Evolutionary conservation across 257 asterid species (phyloP).

Genomic region (Solanum sparsipilum): DNA sequence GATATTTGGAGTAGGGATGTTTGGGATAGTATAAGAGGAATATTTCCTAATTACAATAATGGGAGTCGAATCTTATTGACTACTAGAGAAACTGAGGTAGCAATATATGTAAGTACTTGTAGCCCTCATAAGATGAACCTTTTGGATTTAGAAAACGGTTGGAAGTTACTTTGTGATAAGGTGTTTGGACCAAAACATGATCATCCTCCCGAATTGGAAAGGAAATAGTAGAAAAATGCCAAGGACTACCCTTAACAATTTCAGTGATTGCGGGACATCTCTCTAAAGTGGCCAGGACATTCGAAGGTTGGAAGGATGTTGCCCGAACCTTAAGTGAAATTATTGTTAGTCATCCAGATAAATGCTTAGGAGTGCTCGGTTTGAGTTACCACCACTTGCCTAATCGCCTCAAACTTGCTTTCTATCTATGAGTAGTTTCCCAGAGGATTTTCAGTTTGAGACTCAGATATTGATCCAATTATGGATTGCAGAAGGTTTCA

Average conservation of each 20-base stretch:
- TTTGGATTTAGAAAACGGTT: not conserved
- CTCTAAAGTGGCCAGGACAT: not conserved
- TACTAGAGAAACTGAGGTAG: not conserved
- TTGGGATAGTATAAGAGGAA: not conserved
- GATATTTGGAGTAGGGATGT: not conserved
- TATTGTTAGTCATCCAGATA: not conserved
- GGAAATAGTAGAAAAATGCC: not conserved
- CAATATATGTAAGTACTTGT: not conserved
- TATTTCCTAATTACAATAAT: not conserved
- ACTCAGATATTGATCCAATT: too few species aligned
- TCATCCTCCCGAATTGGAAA: not conserved
- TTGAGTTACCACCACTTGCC: too few species aligned
- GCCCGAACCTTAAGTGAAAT: not conserved
- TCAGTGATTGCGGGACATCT: not conserved
- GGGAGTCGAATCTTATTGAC: not conserved
- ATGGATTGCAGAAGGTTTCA: too few species aligned
- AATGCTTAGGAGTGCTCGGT: too few species aligned
- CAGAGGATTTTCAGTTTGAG: too few species aligned
- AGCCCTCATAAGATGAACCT: not conserved
- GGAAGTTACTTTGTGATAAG: not conserved
- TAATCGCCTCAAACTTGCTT: too few species aligned
- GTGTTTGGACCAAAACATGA: not conserved
- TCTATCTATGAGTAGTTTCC: too few species aligned
- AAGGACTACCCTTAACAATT: constrained; percentile 1
- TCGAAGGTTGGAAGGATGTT: not conserved